Percentiles rank a stretch among this genome's conserved stretches.
Evolutionary conservation across 345 rosid species (phyloP).

Genomic region (Camelina sativa): DNA sequence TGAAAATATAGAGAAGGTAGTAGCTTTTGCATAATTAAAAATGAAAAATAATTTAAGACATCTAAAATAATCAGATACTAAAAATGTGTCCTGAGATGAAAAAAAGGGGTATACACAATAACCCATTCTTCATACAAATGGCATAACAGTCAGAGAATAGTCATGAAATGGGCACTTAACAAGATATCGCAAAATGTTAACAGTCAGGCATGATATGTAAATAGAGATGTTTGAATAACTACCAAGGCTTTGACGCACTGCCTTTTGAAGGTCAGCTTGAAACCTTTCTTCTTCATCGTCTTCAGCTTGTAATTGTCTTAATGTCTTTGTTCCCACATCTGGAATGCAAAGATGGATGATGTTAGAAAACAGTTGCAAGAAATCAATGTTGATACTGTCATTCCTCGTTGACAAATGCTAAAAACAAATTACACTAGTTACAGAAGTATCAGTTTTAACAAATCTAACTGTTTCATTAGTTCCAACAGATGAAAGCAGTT

Average conservation of each 20-base stretch:
- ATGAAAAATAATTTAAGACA: background rate
- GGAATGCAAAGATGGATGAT: conserved; percentile 28
- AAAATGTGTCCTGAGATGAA: conserved; percentile 10
- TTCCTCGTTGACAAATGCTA: conserved; percentile 13
- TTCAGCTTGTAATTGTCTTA: conserved; percentile 78
- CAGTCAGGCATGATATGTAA: conserved; percentile 8
- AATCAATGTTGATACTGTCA: conserved; percentile 10
- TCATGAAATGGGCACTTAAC: conserved; percentile 2
- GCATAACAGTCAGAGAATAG: conserved; percentile 24
- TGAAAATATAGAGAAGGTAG: background rate
- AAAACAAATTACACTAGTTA: conserved; percentile 7
- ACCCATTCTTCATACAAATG: conserved; percentile 1
- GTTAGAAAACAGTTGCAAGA: background rate
- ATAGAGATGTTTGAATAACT: conserved; percentile 35
- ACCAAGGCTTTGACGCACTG: conserved; percentile 95
- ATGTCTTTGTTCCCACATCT: conserved; percentile 65
- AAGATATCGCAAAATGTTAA: conserved; percentile 12
- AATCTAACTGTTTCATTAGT: conserved; percentile 16
- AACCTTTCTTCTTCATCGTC: conserved; percentile 93
- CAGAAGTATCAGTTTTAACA: conserved; percentile 1
- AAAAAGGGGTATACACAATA: background rate
- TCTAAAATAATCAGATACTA: conserved; percentile 3
- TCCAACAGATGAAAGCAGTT: conserved; percentile 1
- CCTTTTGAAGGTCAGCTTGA: conserved; percentile 87
- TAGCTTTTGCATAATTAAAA: conserved; percentile 14